Percentiles rank a stretch among this genome's conserved stretches.
phyloP scores from a whole-genome alignment of 2,329 filamentous ascomycete genomes.

The Aspergillus pseudoviridinutans region DNA sequence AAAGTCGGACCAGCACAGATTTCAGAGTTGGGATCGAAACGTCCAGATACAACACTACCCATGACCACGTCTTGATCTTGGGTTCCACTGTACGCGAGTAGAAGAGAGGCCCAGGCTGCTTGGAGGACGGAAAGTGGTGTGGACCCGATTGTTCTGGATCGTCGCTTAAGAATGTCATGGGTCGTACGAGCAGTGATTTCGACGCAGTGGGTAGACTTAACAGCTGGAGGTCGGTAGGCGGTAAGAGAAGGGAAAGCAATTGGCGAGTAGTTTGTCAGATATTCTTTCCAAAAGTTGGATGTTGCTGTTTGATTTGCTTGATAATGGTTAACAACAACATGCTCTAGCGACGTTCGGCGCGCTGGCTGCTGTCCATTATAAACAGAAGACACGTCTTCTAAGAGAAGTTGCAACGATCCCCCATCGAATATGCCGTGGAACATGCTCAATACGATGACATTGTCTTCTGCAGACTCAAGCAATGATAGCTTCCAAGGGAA shows the following conservation, averaged over 20 bases:
- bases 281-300: slow-evolving; percentile 18
- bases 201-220: slow-evolving; percentile 13
- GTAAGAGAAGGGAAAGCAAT: slow-evolving; percentile 23
- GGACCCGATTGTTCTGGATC: slow-evolving; percentile 23
- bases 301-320: slow-evolving; percentile 17
- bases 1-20: slow-evolving; percentile 32
- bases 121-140: slow-evolving; percentile 35
- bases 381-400: slow-evolving; percentile 26
- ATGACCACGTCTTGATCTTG: slow-evolving; percentile 33
- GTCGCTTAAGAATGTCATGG: slow-evolving; percentile 26
- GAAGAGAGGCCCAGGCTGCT: slow-evolving; percentile 34
- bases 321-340: slow-evolving; percentile 25
- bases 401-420: slow-evolving; percentile 31
- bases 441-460: slow-evolving; percentile 28
- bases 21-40: slow-evolving; percentile 21
- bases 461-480: slow-evolving; percentile 2
- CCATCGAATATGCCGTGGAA: slow-evolving; percentile 39
- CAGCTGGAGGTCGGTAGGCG: slow-evolving; percentile 11
- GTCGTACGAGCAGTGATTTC: slow-evolving; percentile 19
- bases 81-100: slow-evolving; percentile 29
- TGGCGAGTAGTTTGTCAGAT: slow-evolving; percentile 17
- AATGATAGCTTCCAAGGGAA: slow-evolving; percentile 24
- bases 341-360: slow-evolving; percentile 19
- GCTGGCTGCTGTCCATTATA: slow-evolving; percentile 11
- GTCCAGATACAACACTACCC: slow-evolving; percentile 32